phyloP scores from a whole-genome alignment of 352 stramenopile species.

The Pythium graminicola region DNA sequence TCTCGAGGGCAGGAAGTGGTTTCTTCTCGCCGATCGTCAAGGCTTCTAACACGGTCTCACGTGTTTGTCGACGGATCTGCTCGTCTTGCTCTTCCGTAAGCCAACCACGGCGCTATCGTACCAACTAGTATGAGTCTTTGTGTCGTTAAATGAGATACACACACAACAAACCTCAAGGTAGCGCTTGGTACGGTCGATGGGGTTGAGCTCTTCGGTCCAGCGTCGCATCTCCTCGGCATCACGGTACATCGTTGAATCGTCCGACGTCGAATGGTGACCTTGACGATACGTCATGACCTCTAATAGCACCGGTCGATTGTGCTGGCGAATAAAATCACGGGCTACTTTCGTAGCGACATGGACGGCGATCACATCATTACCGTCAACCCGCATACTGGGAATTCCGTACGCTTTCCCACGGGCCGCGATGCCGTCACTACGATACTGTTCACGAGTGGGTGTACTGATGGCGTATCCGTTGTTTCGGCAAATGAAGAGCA shows the following conservation, averaged over 20 bases:
- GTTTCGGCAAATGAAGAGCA: conserved; percentile 98
- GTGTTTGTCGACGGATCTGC: conserved; percentile 81
- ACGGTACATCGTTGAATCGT: conserved; percentile 97
- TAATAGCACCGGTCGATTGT: conserved; percentile 92
- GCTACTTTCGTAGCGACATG: conserved; percentile 89
- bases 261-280: conserved; percentile 97
- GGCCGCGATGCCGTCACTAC: conserved; percentile 94
- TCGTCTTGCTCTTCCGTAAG: conserved; percentile 85
- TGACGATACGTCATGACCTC: conserved; percentile 98
- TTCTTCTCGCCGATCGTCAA: conserved; percentile 89
- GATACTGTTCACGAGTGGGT: conserved; percentile 93
- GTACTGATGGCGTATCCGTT: conserved; percentile 99
- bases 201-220: conserved; percentile 86
- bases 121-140: too few relatives aligned
- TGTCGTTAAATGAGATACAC: too few relatives aligned
- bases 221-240: conserved; percentile 89
- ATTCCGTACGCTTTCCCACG: conserved; percentile 95
- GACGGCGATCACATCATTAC: conserved; percentile 97
- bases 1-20: conserved; percentile 70
- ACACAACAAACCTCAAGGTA: conserved; percentile 73
- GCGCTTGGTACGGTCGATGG: conserved; percentile 86
- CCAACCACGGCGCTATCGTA: conserved; percentile 68
- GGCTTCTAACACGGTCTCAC: conserved; percentile 77
- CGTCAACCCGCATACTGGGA: conserved; percentile 95
- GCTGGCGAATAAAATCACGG: conserved; percentile 84